Percentiles rank a stretch among this genome's conserved stretches.
Conservation (phyloP, 2,329 filamentous ascomycete genomes). For the Onygena corvina region DNA sequence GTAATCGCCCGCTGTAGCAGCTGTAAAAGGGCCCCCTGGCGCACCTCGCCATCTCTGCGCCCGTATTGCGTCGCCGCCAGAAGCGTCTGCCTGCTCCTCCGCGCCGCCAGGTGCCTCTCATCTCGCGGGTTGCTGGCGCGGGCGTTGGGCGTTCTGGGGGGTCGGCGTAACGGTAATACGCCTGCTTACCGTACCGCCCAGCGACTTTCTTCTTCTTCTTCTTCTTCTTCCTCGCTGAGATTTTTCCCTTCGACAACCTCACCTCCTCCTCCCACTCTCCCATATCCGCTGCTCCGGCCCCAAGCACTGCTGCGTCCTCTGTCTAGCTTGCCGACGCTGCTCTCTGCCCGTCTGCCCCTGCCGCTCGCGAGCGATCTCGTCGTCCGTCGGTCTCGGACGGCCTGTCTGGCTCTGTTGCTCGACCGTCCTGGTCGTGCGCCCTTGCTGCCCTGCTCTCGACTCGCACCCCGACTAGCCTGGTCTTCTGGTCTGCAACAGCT, state of each 20-base stretch:
- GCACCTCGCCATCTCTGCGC: no score
- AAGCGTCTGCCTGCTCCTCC: background rate
- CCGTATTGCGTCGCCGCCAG: no score
- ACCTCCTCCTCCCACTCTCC: background rate
- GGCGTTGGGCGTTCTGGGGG: background rate
- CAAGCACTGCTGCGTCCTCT: background rate
- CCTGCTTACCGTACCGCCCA: conserved; percentile 8
- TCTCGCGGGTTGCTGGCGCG: background rate
- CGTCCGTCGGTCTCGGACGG: background rate
- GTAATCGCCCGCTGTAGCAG: no score
- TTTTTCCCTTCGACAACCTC: background rate
- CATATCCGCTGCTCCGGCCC: no score
- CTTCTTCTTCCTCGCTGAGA: background rate
- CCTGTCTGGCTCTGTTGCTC: background rate
- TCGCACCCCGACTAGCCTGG: background rate
- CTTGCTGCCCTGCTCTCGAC: background rate
- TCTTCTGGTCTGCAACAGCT: background rate
- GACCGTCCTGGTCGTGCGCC: background rate
- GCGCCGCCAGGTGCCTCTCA: background rate
- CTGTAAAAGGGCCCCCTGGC: no score
- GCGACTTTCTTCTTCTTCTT: background rate
- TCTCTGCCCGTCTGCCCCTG: background rate
- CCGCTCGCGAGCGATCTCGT: background rate
- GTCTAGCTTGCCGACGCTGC: background rate
- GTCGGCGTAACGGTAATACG: background rate